phyloP scores from a whole-genome alignment of 495 filamentous ascomycete species.

The Aspergillus ostianus region DNA sequence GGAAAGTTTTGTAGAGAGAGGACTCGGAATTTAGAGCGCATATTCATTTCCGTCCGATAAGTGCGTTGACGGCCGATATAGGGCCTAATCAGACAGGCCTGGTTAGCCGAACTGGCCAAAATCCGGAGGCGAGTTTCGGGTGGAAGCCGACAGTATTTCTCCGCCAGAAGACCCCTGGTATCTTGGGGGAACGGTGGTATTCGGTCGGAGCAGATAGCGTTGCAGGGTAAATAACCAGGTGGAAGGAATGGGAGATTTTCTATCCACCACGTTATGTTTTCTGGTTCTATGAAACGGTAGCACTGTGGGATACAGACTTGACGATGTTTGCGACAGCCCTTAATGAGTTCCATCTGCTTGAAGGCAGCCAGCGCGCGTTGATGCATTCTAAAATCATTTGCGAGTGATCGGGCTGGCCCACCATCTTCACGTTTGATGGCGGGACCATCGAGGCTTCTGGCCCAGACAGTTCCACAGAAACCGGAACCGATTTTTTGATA shows the following conservation, averaged over 20 bases:
- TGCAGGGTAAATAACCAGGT: slow-evolving; percentile 33
- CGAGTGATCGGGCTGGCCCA: slow-evolving; percentile 29
- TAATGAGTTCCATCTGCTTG: too few species aligned
- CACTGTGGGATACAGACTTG: slow-evolving; percentile 21
- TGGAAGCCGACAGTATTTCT: slow-evolving; percentile 29
- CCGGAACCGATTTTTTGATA: background rate
- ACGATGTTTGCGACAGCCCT: background rate
- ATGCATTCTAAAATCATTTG: slow-evolving; percentile 38
- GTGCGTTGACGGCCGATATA: slow-evolving; percentile 42
- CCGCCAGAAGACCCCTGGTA: slow-evolving; percentile 28
- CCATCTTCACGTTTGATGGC: background rate
- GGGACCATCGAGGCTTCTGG: background rate
- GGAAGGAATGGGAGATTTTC: slow-evolving; percentile 28
- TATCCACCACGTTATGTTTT: slow-evolving; percentile 33
- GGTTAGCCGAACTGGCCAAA: slow-evolving; percentile 28
- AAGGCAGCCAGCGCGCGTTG: slow-evolving; percentile 17
- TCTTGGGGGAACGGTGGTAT: slow-evolving; percentile 36
- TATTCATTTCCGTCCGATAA: background rate
- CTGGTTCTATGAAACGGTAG: slow-evolving; percentile 20
- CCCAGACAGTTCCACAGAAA: slow-evolving; percentile 2
- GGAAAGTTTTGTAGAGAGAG: slow-evolving; percentile 49
- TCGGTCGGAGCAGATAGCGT: slow-evolving; percentile 35
- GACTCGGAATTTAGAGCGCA: slow-evolving; percentile 7
- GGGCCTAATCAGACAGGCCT: slow-evolving; percentile 45
- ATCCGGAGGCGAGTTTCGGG: slow-evolving; percentile 19